Percentiles rank a stretch among this genome's conserved stretches.
Evolutionary conservation across 352 stramenopile species (phyloP).

Genomic region (Paralagenidium karlingii): DNA sequence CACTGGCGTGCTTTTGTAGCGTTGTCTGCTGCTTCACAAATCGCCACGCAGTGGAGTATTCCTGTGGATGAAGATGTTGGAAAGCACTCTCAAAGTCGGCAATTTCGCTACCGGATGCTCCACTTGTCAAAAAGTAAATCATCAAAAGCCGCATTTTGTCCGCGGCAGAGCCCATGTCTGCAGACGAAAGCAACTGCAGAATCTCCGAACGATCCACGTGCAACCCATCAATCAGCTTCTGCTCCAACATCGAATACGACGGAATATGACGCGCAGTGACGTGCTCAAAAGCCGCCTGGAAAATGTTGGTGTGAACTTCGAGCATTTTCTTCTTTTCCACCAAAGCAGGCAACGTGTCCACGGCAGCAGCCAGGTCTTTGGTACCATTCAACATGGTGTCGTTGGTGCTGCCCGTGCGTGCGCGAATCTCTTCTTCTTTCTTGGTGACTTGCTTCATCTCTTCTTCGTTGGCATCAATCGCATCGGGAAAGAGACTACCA

Average conservation of each 20-base stretch:
- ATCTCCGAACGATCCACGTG: conserved; percentile 58
- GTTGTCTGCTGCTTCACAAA: conserved; percentile 74
- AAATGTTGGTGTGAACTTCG: conserved; percentile 83
- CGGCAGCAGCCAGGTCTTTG: conserved; percentile 71
- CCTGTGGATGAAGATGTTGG: conserved; percentile 34
- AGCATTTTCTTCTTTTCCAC: conserved; percentile 85
- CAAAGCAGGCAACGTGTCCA: conserved; percentile 67
- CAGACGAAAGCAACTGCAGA: conserved; percentile 44
- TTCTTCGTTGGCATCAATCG: conserved; percentile 79
- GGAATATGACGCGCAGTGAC: conserved; percentile 71
- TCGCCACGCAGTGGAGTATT: conserved; percentile 48
- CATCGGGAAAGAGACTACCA: conserved; percentile 61
- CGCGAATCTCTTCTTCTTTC: conserved; percentile 76
- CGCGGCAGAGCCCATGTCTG: conserved; percentile 48
- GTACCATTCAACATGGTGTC: conserved; percentile 60
- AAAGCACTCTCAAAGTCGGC: conserved; percentile 61
- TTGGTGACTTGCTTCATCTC: conserved; percentile 81
- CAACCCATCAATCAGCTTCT: conserved; percentile 75
- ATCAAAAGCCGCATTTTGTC: conserved; percentile 82
- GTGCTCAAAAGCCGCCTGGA: conserved; percentile 67
- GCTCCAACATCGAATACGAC: conserved; percentile 75
- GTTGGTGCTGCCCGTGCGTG: conserved; percentile 43
- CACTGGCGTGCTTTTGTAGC: conserved; percentile 67
- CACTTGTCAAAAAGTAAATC: conserved; percentile 79
- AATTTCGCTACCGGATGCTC: conserved; percentile 52